Percentiles rank a stretch among this genome's conserved stretches.
phyloP scores from a whole-genome alignment of 2,329 filamentous ascomycete species.

The Pseudogymnoascus sp. region DNA sequence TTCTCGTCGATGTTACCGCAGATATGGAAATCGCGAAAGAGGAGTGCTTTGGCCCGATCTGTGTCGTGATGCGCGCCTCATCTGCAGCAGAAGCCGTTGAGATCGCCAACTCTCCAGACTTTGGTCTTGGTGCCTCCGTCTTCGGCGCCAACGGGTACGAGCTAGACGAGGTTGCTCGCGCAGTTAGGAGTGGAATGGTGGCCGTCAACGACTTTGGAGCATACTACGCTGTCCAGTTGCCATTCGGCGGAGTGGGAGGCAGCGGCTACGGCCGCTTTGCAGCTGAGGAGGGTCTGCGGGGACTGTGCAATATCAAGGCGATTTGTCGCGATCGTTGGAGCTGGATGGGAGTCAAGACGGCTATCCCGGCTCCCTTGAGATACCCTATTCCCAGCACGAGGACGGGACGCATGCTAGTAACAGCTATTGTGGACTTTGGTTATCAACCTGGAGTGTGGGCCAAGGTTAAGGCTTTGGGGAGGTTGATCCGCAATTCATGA shows the following conservation, averaged over 20 bases:
- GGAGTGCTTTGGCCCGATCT: constrained; percentile 89
- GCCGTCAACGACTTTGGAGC: constrained; percentile 91
- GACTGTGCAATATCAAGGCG: constrained; percentile 79
- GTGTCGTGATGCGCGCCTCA: constrained; percentile 72
- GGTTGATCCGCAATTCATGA: constrained; percentile 26
- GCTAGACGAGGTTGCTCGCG: constrained; percentile 55
- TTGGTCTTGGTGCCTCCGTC: constrained; percentile 81
- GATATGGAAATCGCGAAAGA: constrained; percentile 81
- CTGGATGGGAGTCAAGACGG: constrained; percentile 58
- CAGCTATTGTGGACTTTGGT: constrained; percentile 52
- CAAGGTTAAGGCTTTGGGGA: constrained; percentile 24
- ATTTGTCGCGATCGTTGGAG: constrained; percentile 68
- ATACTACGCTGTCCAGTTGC: constrained; percentile 88
- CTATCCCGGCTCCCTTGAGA: constrained; percentile 70
- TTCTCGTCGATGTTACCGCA: constrained; percentile 81
- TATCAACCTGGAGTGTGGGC: constrained; percentile 38
- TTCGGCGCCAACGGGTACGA: constrained; percentile 63
- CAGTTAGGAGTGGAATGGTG: constrained; percentile 79
- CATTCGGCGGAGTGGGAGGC: constrained; percentile 74
- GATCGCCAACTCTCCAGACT: constrained; percentile 76
- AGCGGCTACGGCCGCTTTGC: constrained; percentile 92
- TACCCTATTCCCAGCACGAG: constrained; percentile 67
- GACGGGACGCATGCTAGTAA: constrained; percentile 57
- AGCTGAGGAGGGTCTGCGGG: constrained; percentile 76
- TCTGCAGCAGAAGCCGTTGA: constrained; percentile 54